phyloP scores from a whole-genome alignment of 495 filamentous ascomycete genomes.

The Xylaria nigripes region DNA sequence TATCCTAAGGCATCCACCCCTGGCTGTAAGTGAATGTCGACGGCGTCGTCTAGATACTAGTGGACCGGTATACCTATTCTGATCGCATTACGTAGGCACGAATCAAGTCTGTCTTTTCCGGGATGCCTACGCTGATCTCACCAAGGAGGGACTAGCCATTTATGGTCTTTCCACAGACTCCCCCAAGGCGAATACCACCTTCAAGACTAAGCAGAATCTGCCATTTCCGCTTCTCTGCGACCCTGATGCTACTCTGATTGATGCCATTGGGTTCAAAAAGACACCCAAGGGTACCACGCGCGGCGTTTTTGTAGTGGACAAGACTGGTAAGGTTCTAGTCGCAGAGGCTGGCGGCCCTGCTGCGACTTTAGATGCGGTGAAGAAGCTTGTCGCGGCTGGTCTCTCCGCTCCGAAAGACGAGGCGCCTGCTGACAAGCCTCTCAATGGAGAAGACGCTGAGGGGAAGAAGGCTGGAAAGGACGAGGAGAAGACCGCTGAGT shows the following conservation, averaged over 20 bases:
- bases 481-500: slow-evolving; percentile 12
- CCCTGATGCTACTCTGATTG: slow-evolving; percentile 58
- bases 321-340: slow-evolving; percentile 58
- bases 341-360: slow-evolving; percentile 52
- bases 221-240: slow-evolving; percentile 87
- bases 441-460: slow-evolving; percentile 14
- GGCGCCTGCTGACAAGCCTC: slow-evolving; percentile 15
- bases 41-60: neutral
- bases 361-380: slow-evolving; percentile 49
- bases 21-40: slow-evolving; percentile 64
- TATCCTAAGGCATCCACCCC: slow-evolving; percentile 94
- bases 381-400: slow-evolving; percentile 38
- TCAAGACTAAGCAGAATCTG: slow-evolving; percentile 82
- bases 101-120: slow-evolving; percentile 89
- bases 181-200: slow-evolving; percentile 82
- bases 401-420: slow-evolving; percentile 14
- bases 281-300: slow-evolving; percentile 64
- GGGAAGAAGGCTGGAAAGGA: slow-evolving; percentile 18
- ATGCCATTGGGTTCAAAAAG: slow-evolving; percentile 70
- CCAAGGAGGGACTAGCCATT: slow-evolving; percentile 71
- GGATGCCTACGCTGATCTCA: slow-evolving; percentile 68
- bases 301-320: slow-evolving; percentile 82
- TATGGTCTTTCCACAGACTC: slow-evolving; percentile 84
- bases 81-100: slow-evolving; percentile 54
- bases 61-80: slow-evolving; percentile 17